phyloP scores from a whole-genome alignment of 805 yeast genomes.

The Candida koratica region DNA sequence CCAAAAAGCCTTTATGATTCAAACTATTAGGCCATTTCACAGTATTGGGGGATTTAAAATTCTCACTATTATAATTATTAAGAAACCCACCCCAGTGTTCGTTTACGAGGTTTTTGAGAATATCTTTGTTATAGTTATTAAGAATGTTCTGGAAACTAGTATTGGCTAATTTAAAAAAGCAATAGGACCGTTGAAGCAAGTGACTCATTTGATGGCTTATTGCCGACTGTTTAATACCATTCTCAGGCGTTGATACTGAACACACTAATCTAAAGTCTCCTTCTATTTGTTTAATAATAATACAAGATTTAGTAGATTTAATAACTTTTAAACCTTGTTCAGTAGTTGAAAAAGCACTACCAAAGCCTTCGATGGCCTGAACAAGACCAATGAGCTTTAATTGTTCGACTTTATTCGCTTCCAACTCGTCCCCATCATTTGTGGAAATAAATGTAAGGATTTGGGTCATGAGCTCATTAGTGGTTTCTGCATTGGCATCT shows the following conservation, averaged over 20 bases:
- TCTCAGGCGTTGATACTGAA: conserved; percentile 19
- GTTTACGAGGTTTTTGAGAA: conserved; percentile 17
- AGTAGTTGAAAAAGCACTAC: conserved; percentile 20
- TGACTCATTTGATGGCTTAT: conserved; percentile 25
- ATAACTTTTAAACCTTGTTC: conserved; percentile 15
- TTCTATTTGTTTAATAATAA: conserved; percentile 25
- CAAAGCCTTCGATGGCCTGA: conserved; percentile 34
- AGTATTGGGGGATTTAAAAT: conserved; percentile 18
- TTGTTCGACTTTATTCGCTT: conserved; percentile 20
- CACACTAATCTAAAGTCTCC: conserved; percentile 25
- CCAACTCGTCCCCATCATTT: conserved; percentile 10
- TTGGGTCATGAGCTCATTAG: conserved; percentile 30
- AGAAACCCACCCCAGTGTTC: conserved; percentile 31
- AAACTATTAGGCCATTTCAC: conserved; percentile 35
- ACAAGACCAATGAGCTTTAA: conserved; percentile 32
- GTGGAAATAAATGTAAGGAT: conserved; percentile 28
- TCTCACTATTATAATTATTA: conserved; percentile 21
- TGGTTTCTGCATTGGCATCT: conserved; percentile 23
- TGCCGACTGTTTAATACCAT: conserved; percentile 16
- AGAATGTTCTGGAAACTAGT: conserved; percentile 20
- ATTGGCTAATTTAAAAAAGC: conserved; percentile 26
- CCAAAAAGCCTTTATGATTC: conserved; percentile 36
- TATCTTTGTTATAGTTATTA: conserved; percentile 16
- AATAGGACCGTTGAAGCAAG: conserved; percentile 21
- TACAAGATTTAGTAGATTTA: conserved; percentile 23